These are phyloP conservation scores for Coemansia sp. DNA, from an alignment of 192 early-diverging fungal genomes.

Conservation along the genomic window DNA sequence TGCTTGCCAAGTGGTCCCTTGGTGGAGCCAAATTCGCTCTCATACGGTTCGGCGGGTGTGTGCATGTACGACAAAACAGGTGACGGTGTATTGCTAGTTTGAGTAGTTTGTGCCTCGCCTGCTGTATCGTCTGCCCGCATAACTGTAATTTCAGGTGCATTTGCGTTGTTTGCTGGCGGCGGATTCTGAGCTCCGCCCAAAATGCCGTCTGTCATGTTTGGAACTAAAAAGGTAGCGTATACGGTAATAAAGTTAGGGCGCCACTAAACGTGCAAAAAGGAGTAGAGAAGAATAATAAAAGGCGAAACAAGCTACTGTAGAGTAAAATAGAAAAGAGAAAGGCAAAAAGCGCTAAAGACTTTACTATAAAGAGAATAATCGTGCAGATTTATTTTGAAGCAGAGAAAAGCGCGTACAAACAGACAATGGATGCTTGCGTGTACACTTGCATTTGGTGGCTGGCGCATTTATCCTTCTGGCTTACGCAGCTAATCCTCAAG, in stretches of 20 bases:
- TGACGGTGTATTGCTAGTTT: constrained; percentile 3
- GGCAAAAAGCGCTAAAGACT: not conserved
- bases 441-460: too few relatives aligned
- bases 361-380: not conserved
- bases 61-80: constrained; percentile 25
- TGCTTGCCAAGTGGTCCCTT: not conserved
- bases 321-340: not conserved
- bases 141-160: constrained; percentile 7
- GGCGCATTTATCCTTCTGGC: too few relatives aligned
- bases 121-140: not conserved
- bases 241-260: not conserved
- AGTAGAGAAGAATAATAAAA: not conserved
- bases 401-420: too few relatives aligned
- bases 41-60: constrained; percentile 43
- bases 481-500: too few relatives aligned
- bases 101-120: not conserved
- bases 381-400: too few relatives aligned
- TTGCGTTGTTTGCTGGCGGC: not conserved
- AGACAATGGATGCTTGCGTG: too few relatives aligned
- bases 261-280: not conserved
- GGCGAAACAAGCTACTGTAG: not conserved
- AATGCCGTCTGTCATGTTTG: constrained; percentile 1
- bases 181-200: constrained; percentile 3
- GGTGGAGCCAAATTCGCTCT: constrained; percentile 4
- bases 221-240: not conserved